Evolutionary conservation across 2,329 filamentous ascomycete species (phyloP).

Genomic region (Aspergillus uvarum): DNA sequence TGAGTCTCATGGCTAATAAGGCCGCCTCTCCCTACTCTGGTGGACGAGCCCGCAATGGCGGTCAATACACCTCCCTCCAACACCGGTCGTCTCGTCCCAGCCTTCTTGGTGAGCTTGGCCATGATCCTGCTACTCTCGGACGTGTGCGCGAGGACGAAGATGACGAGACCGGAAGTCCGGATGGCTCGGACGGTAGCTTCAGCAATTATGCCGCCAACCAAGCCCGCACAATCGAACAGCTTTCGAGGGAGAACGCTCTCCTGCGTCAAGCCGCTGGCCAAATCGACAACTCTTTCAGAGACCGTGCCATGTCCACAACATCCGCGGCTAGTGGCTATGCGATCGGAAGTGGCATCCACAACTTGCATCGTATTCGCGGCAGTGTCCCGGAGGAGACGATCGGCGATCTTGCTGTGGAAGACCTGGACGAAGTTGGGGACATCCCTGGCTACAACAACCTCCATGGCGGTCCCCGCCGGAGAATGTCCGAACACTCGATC

Average conservation of each 20-base stretch:
- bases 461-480: conserved; percentile 38
- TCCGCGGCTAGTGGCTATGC: conserved; percentile 37
- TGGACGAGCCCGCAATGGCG: conserved; percentile 38
- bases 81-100: conserved; percentile 70
- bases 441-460: conserved; percentile 42
- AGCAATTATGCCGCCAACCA: conserved; percentile 41
- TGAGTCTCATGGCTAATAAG: conserved; percentile 36
- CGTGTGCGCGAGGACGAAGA: conserved; percentile 52
- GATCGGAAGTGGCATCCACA: conserved; percentile 30
- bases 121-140: conserved; percentile 48
- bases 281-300: conserved; percentile 39
- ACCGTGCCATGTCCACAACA: conserved; percentile 43
- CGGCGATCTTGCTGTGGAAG: conserved; percentile 47
- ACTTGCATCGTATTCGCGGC: conserved; percentile 42
- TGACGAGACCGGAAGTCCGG: conserved; percentile 44
- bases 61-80: conserved; percentile 68
- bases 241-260: conserved; percentile 49
- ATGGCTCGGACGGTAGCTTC: conserved; percentile 40
- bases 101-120: conserved; percentile 47
- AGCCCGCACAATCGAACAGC: conserved; percentile 48
- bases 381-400: conserved; percentile 46
- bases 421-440: conserved; percentile 44
- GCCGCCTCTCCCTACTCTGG: conserved; percentile 28
- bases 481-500: conserved; percentile 47
- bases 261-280: conserved; percentile 47